A percentile compares a stretch with the other conserved stretches of the same genome.
Conservation (phyloP, 805 yeast species). For the Saccharomycodes ludwigii region DNA sequence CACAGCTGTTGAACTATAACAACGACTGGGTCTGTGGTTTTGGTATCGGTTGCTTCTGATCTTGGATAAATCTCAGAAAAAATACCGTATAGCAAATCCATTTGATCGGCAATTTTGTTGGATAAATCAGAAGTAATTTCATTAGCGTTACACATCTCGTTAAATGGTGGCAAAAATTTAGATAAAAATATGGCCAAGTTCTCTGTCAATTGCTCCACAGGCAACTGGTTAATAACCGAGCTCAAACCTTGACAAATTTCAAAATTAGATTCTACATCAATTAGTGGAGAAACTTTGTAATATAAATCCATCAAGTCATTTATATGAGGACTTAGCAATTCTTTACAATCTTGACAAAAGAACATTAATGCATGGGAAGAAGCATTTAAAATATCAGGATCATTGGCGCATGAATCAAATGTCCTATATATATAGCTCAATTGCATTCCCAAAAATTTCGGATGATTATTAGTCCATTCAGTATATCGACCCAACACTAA, state of each 20-base stretch:
- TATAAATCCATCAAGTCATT: conserved; percentile 71
- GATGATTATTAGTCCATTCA: conserved; percentile 85
- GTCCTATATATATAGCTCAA: conserved; percentile 76
- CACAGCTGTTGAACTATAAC: conserved; percentile 2
- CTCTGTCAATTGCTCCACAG: too few relatives aligned
- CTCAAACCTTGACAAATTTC: conserved; percentile 87
- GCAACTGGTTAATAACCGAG: conserved; percentile 57
- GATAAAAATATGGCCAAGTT: conserved; percentile 23
- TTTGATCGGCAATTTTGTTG: conserved; percentile 51
- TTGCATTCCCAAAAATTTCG: conserved; percentile 70
- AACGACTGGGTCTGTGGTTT: conserved; percentile 1
- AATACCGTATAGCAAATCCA: conserved; percentile 30
- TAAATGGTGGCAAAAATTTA: conserved; percentile 33
- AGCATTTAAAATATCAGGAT: conserved; percentile 50
- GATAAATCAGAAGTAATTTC: conserved; percentile 25
- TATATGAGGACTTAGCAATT: conserved; percentile 47
- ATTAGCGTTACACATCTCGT: conserved; percentile 14
- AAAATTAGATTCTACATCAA: conserved; percentile 58
- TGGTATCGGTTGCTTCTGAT: background rate
- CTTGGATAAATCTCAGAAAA: conserved; percentile 5
- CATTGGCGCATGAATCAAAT: conserved; percentile 28
- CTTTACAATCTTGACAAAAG: conserved; percentile 84
- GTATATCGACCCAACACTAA: conserved; percentile 92
- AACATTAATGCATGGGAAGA: conserved; percentile 90
- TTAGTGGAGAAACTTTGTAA: conserved; percentile 35